Conservation (phyloP, 2,329 filamentous ascomycete species). For the Cadophora sp. region DNA sequence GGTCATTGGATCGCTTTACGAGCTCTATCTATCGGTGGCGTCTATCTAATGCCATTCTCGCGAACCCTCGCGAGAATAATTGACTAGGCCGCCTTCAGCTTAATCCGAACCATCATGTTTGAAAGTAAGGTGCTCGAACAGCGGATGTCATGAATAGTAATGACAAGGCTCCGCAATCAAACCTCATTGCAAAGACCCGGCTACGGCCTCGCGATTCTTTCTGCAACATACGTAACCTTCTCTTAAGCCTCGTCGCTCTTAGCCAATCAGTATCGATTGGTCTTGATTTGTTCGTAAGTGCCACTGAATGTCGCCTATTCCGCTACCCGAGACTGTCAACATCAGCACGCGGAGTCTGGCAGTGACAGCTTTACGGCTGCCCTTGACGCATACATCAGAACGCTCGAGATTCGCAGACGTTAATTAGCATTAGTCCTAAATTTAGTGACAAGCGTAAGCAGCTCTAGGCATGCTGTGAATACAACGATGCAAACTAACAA, state of each 20-base stretch:
- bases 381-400: too few relatives aligned
- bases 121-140: background rate
- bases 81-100: background rate
- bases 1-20: background rate
- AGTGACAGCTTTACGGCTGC: too few relatives aligned
- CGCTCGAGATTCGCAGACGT: too few relatives aligned
- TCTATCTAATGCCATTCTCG: background rate
- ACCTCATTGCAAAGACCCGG: slow-evolving; percentile 3
- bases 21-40: background rate
- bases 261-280: background rate
- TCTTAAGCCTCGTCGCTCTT: background rate
- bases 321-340: background rate
- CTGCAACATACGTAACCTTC: background rate
- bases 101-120: background rate
- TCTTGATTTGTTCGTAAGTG: background rate
- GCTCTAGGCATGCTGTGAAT: too few relatives aligned
- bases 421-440: too few relatives aligned
- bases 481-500: background rate
- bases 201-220: background rate
- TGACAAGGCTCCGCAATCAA: slow-evolving; percentile 5
- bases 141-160: background rate
- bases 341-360: background rate
- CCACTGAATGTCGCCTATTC: background rate
- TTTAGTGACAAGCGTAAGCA: too few relatives aligned
- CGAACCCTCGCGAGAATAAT: background rate